Evolutionary conservation across 2,329 filamentous ascomycete genomes (phyloP).

Genomic region (Dryadomyces quercivorus): DNA sequence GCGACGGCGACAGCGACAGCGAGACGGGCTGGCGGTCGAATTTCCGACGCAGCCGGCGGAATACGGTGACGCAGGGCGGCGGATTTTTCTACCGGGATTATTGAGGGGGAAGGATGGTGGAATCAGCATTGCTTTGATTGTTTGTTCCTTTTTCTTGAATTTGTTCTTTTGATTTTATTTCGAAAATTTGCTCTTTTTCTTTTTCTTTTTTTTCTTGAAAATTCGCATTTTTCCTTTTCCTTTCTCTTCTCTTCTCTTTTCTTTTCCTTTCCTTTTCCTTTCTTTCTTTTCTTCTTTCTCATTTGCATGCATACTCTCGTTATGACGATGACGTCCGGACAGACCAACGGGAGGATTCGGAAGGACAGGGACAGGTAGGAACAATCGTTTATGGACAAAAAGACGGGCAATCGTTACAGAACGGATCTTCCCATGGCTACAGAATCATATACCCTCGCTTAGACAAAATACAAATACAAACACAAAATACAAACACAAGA

Average conservation of each 20-base stretch:
- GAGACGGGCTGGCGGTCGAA: slow-evolving; percentile 1
- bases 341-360: not conserved
- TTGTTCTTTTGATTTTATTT: not conserved
- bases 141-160: too few relatives aligned
- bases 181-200: not conserved
- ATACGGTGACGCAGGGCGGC: slow-evolving; percentile 3
- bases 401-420: too few relatives aligned
- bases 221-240: too few relatives aligned
- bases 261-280: not conserved
- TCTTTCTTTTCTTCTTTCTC: not conserved
- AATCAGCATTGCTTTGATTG: not conserved
- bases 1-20: not conserved
- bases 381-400: not conserved
- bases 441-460: too few relatives aligned
- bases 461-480: too few relatives aligned
- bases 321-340: not conserved
- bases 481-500: too few relatives aligned
- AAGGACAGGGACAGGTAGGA: too few relatives aligned
- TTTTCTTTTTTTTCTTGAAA: not conserved
- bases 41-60: not conserved
- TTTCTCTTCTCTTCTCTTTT: not conserved
- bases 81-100: slow-evolving; percentile 8
- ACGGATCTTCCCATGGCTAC: too few relatives aligned
- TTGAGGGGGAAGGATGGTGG: not conserved
- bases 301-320: not conserved